Conservation (phyloP, 768 basidiomycete species). For the Mycena floridula region DNA sequence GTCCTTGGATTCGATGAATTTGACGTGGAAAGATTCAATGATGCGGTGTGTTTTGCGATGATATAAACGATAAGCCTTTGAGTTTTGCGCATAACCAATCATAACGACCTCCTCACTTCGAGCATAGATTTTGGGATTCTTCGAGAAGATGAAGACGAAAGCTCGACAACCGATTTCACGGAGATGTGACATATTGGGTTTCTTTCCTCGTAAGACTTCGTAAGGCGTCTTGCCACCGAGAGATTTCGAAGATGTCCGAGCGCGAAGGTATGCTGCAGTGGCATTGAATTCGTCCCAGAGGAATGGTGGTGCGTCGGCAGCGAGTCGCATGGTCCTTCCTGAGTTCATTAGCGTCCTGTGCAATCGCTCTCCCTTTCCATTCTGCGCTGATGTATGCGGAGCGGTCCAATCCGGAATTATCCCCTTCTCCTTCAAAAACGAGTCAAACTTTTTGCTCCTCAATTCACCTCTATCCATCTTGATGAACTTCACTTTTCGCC, state of each 20-base stretch:
- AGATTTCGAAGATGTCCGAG: conserved; percentile 8
- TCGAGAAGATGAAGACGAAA: conserved; percentile 12
- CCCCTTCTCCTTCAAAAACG: neutral
- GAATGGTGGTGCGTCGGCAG: conserved; percentile 4
- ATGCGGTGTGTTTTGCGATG: conserved; percentile 5
- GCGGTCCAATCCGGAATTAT: neutral
- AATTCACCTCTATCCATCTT: neutral
- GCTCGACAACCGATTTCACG: conserved; percentile 18
- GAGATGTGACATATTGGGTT: conserved; percentile 5
- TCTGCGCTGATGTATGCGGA: neutral
- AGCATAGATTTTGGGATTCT: conserved; percentile 15
- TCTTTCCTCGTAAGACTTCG: conserved; percentile 9
- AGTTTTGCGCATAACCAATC: conserved; percentile 15
- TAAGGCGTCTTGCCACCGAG: conserved; percentile 7
- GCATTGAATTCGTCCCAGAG: conserved; percentile 15
- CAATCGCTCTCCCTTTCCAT: neutral
- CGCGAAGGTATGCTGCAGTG: conserved; percentile 13
- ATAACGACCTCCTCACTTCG: conserved; percentile 14
- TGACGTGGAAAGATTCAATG: neutral
- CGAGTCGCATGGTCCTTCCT: neutral
- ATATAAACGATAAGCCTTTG: conserved; percentile 18
- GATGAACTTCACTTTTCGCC: neutral
- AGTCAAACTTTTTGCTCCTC: neutral
- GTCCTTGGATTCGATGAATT: neutral
- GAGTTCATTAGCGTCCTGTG: neutral